Base-by-base conservation (phyloP, 2,329 filamentous ascomycete species). In the Talaromyces marneffei region DNA sequence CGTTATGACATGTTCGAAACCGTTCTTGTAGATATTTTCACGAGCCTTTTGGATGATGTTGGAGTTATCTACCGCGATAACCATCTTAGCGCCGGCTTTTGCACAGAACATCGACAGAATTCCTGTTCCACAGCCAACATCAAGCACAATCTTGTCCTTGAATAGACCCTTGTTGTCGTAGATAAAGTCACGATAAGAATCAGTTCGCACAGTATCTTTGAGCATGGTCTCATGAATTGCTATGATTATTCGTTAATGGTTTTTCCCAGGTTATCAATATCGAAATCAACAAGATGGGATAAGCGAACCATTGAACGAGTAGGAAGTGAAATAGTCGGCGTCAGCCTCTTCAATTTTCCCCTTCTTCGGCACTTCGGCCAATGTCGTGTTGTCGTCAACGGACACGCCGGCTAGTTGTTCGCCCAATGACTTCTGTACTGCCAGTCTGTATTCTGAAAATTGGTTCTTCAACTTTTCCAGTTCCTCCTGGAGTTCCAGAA, bases 141-240 rank as follows among this genome's bases (percentile, higher is more conserved):
- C 91, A 2, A 96, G 84, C 5, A 96, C 88, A 3, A 85, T 84
- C 75, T 93, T 95, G 68, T 84, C 88, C n/a, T 85, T 83, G 74
- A 40, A 42, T 58, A 33, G 37, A 3, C 33, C 40, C 10, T 54
- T 63, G 57, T 61, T 69, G 75, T 72, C 72, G 82, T 69, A 67
- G 82, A 83, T 27, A 87, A 89, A 53, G 88, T 97, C 92, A 50
- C 92, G 87, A 77, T 97, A 97, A 2, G 91, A 88, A 69, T 96
- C 90, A 10, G 92, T 97, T 57, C 92, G 88, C 42, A 96, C 83
- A 0, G 85, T 82, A 71, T 97, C 92, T 74, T 96, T 96, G 64
- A 97, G 83, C 92, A 97, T 97, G 7, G 89, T 92, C 72, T 96
- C 91, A 74, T 97, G 92, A 60, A 97, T 97, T 61, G 91, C 90